Percentiles rank a stretch among this genome's conserved stretches.
phyloP scores from a whole-genome alignment of 176 grass and related monocot species.

The Alopecurus myosuroides region DNA sequence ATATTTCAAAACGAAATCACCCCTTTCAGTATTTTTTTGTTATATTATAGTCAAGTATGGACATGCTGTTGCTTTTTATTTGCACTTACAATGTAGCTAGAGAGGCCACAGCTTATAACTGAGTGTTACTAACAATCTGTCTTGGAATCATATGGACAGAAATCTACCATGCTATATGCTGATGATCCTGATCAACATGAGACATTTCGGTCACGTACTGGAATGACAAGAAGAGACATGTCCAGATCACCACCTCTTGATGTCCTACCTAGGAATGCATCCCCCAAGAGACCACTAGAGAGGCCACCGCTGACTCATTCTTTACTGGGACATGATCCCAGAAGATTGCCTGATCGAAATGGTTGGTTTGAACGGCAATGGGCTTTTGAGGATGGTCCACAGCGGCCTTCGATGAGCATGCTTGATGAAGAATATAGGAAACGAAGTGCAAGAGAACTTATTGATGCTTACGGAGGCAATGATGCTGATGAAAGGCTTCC shows the following conservation, averaged over 20 bases:
- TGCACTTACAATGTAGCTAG: not conserved
- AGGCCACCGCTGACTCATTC: slow-evolving; percentile 49
- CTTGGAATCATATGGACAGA: slow-evolving; percentile 36
- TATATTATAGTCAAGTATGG: not conserved
- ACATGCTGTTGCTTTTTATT: slow-evolving; percentile 1
- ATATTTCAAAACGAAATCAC: not conserved
- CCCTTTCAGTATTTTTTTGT: not conserved
- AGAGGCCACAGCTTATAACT: too few relatives aligned
- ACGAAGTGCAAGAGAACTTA: slow-evolving; percentile 80
- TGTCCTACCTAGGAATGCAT: slow-evolving; percentile 34
- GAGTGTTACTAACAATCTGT: slow-evolving; percentile 21
- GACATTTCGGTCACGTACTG: slow-evolving; percentile 23
- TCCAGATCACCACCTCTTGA: slow-evolving; percentile 67
- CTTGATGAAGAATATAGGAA: slow-evolving; percentile 65
- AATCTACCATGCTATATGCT: slow-evolving; percentile 36
- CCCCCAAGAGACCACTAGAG: slow-evolving; percentile 43
- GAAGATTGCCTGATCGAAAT: slow-evolving; percentile 47
- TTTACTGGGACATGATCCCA: slow-evolving; percentile 37
- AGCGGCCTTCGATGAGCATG: slow-evolving; percentile 24
- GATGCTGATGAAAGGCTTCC: slow-evolving; percentile 53
- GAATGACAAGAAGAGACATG: slow-evolving; percentile 43
- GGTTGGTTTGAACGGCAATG: slow-evolving; percentile 32
- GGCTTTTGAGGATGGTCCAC: slow-evolving; percentile 36
- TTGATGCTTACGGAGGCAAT: slow-evolving; percentile 88
- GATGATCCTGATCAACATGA: slow-evolving; percentile 60